phyloP scores from a whole-genome alignment of 2,329 filamentous ascomycete species.

The Macroventuria anomochaeta region DNA sequence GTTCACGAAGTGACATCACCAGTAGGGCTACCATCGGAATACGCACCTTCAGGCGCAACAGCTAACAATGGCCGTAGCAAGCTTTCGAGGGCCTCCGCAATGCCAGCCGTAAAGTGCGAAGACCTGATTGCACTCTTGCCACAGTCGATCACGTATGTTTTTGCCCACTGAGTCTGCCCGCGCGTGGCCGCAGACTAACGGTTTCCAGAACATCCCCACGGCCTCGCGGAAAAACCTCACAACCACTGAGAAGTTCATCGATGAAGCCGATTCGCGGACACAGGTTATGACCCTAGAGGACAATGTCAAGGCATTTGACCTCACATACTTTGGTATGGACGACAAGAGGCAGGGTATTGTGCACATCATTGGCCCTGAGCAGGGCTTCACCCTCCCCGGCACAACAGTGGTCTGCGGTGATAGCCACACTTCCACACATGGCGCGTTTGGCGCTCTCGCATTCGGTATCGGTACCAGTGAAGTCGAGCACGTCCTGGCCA shows the following conservation, averaged over 20 bases:
- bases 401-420: slow-evolving; percentile 98
- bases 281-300: slow-evolving; percentile 97
- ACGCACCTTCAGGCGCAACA: not conserved
- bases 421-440: slow-evolving; percentile 97
- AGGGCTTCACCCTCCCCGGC: slow-evolving; percentile 96
- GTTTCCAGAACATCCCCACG: slow-evolving; percentile 84
- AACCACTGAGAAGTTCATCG: slow-evolving; percentile 90
- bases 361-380: slow-evolving; percentile 97
- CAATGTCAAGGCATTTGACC: slow-evolving; percentile 94
- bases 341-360: slow-evolving; percentile 98
- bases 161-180: not conserved
- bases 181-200: slow-evolving; percentile 19
- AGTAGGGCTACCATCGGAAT: slow-evolving; percentile 58
- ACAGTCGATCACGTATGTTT: slow-evolving; percentile 90
- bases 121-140: slow-evolving; percentile 94
- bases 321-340: slow-evolving; percentile 95
- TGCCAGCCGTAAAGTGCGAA: slow-evolving; percentile 82
- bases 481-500: slow-evolving; percentile 97
- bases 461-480: slow-evolving; percentile 98
- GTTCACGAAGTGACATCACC: slow-evolving; percentile 99
- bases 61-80: slow-evolving; percentile 65
- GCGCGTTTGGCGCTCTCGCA: slow-evolving; percentile 91
- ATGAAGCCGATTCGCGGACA: slow-evolving; percentile 89
- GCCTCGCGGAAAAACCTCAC: slow-evolving; percentile 90
- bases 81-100: slow-evolving; percentile 95